Percentiles rank a stretch among this genome's conserved stretches.
phyloP scores from a whole-genome alignment of 1,284 basidiomycete species.

The Pterula multifida region DNA sequence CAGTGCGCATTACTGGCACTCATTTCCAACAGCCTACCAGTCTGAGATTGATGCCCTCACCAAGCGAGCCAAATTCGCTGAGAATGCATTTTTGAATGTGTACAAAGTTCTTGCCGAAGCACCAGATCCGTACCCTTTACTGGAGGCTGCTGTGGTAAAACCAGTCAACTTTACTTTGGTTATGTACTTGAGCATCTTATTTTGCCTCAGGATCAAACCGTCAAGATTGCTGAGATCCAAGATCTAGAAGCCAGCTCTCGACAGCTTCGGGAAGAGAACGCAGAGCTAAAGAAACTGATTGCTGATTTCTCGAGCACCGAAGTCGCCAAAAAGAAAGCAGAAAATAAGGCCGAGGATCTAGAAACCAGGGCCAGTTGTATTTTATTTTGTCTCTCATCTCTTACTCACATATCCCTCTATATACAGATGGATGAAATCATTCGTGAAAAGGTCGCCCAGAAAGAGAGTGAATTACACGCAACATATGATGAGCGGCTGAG shows the following conservation, averaged over 20 bases:
- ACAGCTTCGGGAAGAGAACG: conserved; percentile 69
- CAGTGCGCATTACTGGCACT: conserved; percentile 4
- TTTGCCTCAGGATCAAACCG: conserved; percentile 65
- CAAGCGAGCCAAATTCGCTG: conserved; percentile 80
- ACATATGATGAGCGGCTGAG: conserved; percentile 92
- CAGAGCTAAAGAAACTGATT: conserved; percentile 60
- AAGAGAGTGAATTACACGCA: conserved; percentile 92
- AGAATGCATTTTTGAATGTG: conserved; percentile 88
- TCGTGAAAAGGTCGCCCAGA: conserved; percentile 73
- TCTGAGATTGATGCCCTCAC: conserved; percentile 93
- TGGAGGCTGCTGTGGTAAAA: conserved; percentile 84
- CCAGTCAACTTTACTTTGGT: background rate
- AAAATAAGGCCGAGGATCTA: conserved; percentile 61
- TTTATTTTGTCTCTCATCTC: conserved; percentile 5
- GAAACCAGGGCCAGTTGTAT: conserved; percentile 79
- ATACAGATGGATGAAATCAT: conserved; percentile 83
- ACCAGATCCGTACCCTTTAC: conserved; percentile 90
- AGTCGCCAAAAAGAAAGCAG: conserved; percentile 65
- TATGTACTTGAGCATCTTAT: background rate
- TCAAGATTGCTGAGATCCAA: conserved; percentile 72
- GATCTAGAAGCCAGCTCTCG: conserved; percentile 65
- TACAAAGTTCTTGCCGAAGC: conserved; percentile 92
- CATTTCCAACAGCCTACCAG: conserved; percentile 65
- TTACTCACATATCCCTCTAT: conserved; percentile 1
- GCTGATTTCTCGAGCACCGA: conserved; percentile 57